These are phyloP conservation scores for Peniophora sp. DNA, from an alignment of 1,284 basidiomycete species.

Conservation along the genomic window DNA sequence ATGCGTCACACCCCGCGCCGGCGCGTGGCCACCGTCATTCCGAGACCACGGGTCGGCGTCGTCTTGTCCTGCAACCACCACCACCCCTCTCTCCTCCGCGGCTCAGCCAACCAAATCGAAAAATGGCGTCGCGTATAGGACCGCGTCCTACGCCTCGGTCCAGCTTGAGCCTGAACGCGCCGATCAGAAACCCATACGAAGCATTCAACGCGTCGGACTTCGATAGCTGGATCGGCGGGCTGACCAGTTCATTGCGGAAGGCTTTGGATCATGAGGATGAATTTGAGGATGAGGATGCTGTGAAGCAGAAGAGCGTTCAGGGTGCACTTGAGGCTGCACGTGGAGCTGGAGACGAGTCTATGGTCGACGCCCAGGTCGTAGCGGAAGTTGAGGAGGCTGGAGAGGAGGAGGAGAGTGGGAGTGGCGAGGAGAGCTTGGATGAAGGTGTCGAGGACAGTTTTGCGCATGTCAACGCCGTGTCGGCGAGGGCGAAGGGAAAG, in stretches of 20 bases:
- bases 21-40: too few relatives aligned
- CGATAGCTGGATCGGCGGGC: constrained; percentile 58
- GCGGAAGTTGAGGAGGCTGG: not conserved
- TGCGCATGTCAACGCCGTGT: constrained; percentile 31
- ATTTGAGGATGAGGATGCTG: constrained; percentile 9
- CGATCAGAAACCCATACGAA: constrained; percentile 63
- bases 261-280: constrained; percentile 41
- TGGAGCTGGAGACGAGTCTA: constrained; percentile 9
- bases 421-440: constrained; percentile 15
- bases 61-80: too few relatives aligned
- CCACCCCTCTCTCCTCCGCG: too few relatives aligned
- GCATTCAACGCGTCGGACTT: constrained; percentile 60
- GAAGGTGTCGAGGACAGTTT: constrained; percentile 43
- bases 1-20: too few relatives aligned
- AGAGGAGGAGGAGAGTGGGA: not conserved
- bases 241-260: constrained; percentile 44
- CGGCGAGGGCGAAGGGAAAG: constrained; percentile 51
- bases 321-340: constrained; percentile 9
- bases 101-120: too few relatives aligned
- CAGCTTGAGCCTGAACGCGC: constrained; percentile 12
- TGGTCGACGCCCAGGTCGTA: constrained; percentile 8
- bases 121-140: too few relatives aligned
- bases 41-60: too few relatives aligned
- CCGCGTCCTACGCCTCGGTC: too few relatives aligned
- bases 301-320: not conserved